Conservation (phyloP, 2,329 filamentous ascomycete genomes). For the Ambrosiella beaveri region DNA sequence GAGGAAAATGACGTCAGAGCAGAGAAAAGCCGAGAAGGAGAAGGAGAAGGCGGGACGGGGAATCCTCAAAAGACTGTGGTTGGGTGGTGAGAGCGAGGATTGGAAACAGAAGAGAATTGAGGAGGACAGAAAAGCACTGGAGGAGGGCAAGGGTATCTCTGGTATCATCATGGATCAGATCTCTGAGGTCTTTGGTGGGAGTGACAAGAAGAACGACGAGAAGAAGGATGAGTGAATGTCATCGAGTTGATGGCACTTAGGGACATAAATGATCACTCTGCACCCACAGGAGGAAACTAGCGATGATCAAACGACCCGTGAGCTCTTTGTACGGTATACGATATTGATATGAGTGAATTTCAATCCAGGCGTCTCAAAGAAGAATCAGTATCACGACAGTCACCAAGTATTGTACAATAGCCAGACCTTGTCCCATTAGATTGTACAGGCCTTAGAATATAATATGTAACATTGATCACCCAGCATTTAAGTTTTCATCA, state of each 20-base stretch:
- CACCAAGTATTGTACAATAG: too few relatives aligned
- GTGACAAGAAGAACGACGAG: conserved; percentile 4
- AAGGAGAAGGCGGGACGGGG: conserved; percentile 17
- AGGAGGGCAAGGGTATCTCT: conserved; percentile 38
- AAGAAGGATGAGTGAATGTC: neutral
- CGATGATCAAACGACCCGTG: too few relatives aligned
- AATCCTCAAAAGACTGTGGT: conserved; percentile 34
- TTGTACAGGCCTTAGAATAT: neutral
- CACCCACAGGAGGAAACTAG: too few relatives aligned
- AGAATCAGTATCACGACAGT: too few relatives aligned
- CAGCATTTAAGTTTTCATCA: neutral
- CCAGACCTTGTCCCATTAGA: too few relatives aligned
- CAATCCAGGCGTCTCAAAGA: too few relatives aligned
- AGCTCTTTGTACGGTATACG: too few relatives aligned
- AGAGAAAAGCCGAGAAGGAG: conserved; percentile 19
- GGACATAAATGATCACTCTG: neutral
- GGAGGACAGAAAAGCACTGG: conserved; percentile 34
- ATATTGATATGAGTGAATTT: too few relatives aligned
- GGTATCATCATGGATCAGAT: conserved; percentile 40
- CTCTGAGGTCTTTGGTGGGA: conserved; percentile 32
- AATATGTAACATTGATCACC: neutral
- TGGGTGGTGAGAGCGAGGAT: conserved; percentile 37
- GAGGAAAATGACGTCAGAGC: conserved; percentile 19
- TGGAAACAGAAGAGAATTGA: conserved; percentile 36
- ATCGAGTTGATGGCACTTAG: neutral